phyloP scores from a whole-genome alignment of 2,329 filamentous ascomycete species.

The Pseudogymnoascus sp. region DNA sequence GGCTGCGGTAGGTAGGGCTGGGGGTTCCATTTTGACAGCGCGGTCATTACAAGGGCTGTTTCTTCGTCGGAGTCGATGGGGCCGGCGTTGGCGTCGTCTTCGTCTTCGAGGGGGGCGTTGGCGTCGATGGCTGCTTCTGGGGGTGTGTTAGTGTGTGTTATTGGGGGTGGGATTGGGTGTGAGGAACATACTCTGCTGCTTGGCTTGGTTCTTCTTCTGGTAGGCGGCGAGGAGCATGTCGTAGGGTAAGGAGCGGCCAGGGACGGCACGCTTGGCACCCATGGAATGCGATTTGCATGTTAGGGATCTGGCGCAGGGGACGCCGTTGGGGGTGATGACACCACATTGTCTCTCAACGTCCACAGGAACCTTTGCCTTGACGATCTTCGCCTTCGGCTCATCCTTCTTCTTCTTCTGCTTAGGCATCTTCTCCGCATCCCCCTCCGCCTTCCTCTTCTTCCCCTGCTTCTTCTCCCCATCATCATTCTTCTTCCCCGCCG shows the following conservation, averaged over 20 bases:
- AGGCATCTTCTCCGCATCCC: slow-evolving; percentile 69
- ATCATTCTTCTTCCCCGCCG: slow-evolving; percentile 55
- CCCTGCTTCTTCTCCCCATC: slow-evolving; percentile 53
- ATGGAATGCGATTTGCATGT: slow-evolving; percentile 95
- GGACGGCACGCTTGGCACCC: slow-evolving; percentile 84
- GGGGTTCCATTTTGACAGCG: slow-evolving; percentile 66
- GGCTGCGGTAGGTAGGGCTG: slow-evolving; percentile 66
- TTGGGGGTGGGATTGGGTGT: slow-evolving; percentile 9
- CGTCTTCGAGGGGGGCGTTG: slow-evolving; percentile 81
- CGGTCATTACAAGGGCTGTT: slow-evolving; percentile 77
- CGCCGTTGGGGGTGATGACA: slow-evolving; percentile 75
- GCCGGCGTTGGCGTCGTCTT: slow-evolving; percentile 68
- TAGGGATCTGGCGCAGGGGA: slow-evolving; percentile 76
- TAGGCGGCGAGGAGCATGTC: slow-evolving; percentile 84
- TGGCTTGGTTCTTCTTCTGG: slow-evolving; percentile 97
- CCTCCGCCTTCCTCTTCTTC: slow-evolving; percentile 72
- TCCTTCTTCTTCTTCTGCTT: slow-evolving; percentile 95
- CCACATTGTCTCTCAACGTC: slow-evolving; percentile 93
- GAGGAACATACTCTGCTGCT: slow-evolving; percentile 73
- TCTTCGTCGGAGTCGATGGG: slow-evolving; percentile 94
- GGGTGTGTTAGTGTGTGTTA: slow-evolving; percentile 16
- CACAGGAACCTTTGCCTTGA: slow-evolving; percentile 83
- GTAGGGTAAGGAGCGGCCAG: slow-evolving; percentile 79
- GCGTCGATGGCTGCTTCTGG: slow-evolving; percentile 88
- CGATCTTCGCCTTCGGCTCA: slow-evolving; percentile 71